Percentiles rank a stretch among this genome's conserved stretches.
phyloP scores from a whole-genome alignment of 176 grass and related monocot genomes.

The Puya raimondii region DNA sequence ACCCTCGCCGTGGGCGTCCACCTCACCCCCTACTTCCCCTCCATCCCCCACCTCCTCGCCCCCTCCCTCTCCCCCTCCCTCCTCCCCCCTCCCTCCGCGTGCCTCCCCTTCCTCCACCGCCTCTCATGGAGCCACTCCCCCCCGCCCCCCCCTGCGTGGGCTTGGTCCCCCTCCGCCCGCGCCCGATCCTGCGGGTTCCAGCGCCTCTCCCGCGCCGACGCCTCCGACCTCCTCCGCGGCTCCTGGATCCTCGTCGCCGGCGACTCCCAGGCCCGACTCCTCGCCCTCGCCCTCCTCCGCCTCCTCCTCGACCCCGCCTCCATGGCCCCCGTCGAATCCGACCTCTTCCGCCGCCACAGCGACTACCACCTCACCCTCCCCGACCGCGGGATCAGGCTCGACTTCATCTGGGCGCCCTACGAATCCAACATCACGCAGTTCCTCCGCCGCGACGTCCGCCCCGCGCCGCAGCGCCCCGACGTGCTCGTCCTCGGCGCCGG shows the following conservation, averaged over 20 bases:
- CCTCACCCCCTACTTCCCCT: slow-evolving; percentile 73
- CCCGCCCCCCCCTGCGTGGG: slow-evolving; percentile 26
- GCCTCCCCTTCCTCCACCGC: slow-evolving; percentile 54
- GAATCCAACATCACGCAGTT: slow-evolving; percentile 66
- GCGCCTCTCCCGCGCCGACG: slow-evolving; percentile 48
- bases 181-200: slow-evolving; percentile 57
- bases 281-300: slow-evolving; percentile 70
- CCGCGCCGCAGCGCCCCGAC: slow-evolving; percentile 40
- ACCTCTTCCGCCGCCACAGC: slow-evolving; percentile 79
- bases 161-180: slow-evolving; percentile 44
- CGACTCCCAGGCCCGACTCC: slow-evolving; percentile 83
- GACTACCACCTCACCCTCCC: slow-evolving; percentile 53
- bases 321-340: slow-evolving; percentile 54
- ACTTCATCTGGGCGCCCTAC: slow-evolving; percentile 92
- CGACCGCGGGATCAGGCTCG: slow-evolving; percentile 49
- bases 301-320: slow-evolving; percentile 58
- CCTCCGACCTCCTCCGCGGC: slow-evolving; percentile 69
- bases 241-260: slow-evolving; percentile 88
- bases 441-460: slow-evolving; percentile 50
- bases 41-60: slow-evolving; percentile 46
- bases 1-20: slow-evolving; percentile 92
- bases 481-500: slow-evolving; percentile 82
- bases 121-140: slow-evolving; percentile 38
- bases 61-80: slow-evolving; percentile 31
- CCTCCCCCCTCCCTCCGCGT: slow-evolving; percentile 27